Conservation (phyloP, 2,329 filamentous ascomycete genomes). For the Stachybotrys chartarum region DNA sequence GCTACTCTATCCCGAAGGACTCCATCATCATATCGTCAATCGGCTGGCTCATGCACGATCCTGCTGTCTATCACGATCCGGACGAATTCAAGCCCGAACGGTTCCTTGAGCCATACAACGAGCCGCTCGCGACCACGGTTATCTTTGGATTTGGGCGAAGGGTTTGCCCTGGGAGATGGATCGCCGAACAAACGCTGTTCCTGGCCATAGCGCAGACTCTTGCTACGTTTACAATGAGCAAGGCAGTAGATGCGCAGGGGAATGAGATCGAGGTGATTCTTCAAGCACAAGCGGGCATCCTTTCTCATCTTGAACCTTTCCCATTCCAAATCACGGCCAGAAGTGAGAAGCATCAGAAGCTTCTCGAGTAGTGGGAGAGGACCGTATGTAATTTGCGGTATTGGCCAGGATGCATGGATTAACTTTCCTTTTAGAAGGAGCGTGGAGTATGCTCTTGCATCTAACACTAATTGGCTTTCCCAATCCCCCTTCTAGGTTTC, state of each 20-base stretch:
- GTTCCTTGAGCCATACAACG: neutral
- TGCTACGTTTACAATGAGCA: neutral
- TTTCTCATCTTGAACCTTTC: neutral
- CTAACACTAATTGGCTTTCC: too few species aligned
- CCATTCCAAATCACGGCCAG: neutral
- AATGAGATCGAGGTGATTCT: neutral
- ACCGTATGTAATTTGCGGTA: neutral
- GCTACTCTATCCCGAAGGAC: conserved; percentile 5
- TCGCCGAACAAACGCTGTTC: neutral
- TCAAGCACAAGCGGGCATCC: neutral
- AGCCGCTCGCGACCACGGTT: neutral
- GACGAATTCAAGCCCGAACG: neutral
- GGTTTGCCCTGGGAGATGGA: neutral
- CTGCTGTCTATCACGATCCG: neutral
- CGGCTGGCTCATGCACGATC: neutral
- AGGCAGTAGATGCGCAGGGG: neutral
- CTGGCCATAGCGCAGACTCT: neutral
- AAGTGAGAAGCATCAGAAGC: neutral
- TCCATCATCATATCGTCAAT: neutral
- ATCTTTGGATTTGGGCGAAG: neutral
- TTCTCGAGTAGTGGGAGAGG: neutral
- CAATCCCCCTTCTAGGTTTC: too few species aligned
- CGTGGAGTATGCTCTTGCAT: too few species aligned
- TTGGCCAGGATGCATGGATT: too few species aligned
- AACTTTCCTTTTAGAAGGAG: too few species aligned